Evolutionary conservation across 2,329 filamentous ascomycete genomes (phyloP), one percentile per base, ranked within the genome.

Genomic region (Thermoascus crustaceus): DNA sequence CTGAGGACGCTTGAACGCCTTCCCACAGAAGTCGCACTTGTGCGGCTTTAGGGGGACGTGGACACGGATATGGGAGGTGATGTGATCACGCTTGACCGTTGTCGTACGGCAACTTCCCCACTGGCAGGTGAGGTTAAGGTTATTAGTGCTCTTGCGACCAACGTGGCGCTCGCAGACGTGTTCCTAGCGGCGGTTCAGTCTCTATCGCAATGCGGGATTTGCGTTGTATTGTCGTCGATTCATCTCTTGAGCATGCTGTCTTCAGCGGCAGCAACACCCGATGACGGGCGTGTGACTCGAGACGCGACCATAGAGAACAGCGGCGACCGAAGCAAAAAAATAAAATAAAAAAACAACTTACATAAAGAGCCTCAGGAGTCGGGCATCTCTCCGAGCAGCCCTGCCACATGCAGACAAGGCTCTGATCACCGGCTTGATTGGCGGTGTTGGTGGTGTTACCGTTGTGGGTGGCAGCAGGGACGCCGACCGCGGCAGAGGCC

Each of bases 11-110:
- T 98, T 98, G 75, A 98, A 98, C 1, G 88, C 88, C 72, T 98
- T 98, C 58, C 86, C 86, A 58, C 91, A 98, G 67, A 95, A 94
- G 59, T 95, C 88, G 64, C 91, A 98, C 67, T 95, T 96, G 71
- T 98, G 91, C 48, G 91, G 91, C 74, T 98, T 98, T 42, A 98
- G 72, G 1, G 91, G 91, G n/a, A 98, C 89, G 61, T 98, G 91
- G 35, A 96, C 91, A 46, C 91, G 85, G 53, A 98, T 95, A 66
- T 98, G 91, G 33, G 91, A 96, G 33, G 91, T 98, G 65, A 98
- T 98, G 68, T 98, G 91, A 55, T 96, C 91, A 54, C 91, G 86
- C 75, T 98, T 96, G 60, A 96, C 89, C 2, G 89, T 96, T 31
- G 88, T 95, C 14, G 89, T 96, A 45, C 87, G 80, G 69, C 91